Evolutionary conservation across 2,329 filamentous ascomycete species (phyloP).

Genomic region (Pseudodiploospora longispora): DNA sequence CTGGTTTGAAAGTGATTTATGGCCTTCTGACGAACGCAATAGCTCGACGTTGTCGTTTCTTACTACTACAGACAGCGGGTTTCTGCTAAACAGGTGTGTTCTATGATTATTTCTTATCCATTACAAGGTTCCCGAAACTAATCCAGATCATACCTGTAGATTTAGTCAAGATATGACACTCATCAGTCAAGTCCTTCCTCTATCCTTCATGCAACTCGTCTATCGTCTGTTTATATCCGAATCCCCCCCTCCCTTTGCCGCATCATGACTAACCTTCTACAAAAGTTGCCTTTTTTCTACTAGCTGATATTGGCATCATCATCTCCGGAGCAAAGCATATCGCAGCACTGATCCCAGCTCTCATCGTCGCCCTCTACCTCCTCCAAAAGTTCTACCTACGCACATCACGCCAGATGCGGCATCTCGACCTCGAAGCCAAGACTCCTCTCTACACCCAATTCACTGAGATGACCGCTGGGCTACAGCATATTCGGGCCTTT

Average conservation of each 20-base stretch:
- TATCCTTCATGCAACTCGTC: background rate
- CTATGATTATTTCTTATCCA: background rate
- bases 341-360: conserved; percentile 33
- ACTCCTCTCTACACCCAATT: conserved; percentile 35
- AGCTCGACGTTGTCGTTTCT: background rate
- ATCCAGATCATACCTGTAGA: background rate
- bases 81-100: background rate
- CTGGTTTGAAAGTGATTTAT: background rate
- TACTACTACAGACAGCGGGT: background rate
- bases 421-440: conserved; percentile 46
- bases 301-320: conserved; percentile 4
- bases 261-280: background rate
- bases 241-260: background rate
- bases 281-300: background rate
- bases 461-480: conserved; percentile 25
- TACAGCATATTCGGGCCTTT: conserved; percentile 18
- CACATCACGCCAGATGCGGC: conserved; percentile 46
- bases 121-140: background rate
- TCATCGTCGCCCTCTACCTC: conserved; percentile 10
- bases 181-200: background rate
- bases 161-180: conserved; percentile 4
- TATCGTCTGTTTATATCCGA: background rate
- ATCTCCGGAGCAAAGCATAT: conserved; percentile 5
- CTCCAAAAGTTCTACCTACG: conserved; percentile 27
- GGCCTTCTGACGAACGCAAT: background rate